Base-by-base conservation (phyloP, 495 filamentous ascomycete genomes). In the Extremus antarcticus region DNA sequence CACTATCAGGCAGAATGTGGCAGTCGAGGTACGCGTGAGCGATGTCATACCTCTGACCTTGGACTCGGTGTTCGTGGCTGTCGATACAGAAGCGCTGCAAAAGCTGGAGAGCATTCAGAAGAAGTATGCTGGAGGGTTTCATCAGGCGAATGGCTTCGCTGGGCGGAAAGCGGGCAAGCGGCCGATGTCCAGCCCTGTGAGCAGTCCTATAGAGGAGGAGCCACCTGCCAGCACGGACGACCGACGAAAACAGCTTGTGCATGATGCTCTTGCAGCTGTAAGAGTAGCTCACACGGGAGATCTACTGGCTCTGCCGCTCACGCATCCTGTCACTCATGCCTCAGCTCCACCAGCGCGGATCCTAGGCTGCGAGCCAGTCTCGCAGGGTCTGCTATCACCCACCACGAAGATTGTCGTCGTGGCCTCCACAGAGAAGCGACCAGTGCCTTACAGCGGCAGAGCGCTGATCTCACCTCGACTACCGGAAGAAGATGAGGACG, bases 261-360 rank as follows among this genome's bases (percentile, higher is more conserved):
- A 87, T 19, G 78, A 84, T 50, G 85, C 89, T 2, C 68, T 95
- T 41, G 72, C 76, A 16, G 74, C 77, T 9, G 74, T 88, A 23
- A 81, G 81, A 41, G 75, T 98, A 16, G 79, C 95, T 13, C 92
- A 94, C 65, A 76, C 81, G 15, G 88, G 87, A 1, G 92, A 97
- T 64, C 69, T 90, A 41, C 78, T 98, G 54, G 85, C 87, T 0
- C 73, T 98, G 39, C 87, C 87, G 3, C 70, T 94, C 19, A 78
- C 86, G n/a, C 88, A 95, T 70, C 86, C 88, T 10, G 88, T 92
- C 58, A 96, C 87, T 35, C 90, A 90, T 71, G 85, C 84, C 15
- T 81, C 84, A 4, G 79, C 87, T 17, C 86, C 85, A n/a, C 88
- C 87, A 2, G 83, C 76, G 25, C 79, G 73, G 55, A 78, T 82